A percentile compares a stretch with the other conserved stretches of the same genome.
Conservation (phyloP, 306 rosid species). For the Ochetophila trinervis region DNA sequence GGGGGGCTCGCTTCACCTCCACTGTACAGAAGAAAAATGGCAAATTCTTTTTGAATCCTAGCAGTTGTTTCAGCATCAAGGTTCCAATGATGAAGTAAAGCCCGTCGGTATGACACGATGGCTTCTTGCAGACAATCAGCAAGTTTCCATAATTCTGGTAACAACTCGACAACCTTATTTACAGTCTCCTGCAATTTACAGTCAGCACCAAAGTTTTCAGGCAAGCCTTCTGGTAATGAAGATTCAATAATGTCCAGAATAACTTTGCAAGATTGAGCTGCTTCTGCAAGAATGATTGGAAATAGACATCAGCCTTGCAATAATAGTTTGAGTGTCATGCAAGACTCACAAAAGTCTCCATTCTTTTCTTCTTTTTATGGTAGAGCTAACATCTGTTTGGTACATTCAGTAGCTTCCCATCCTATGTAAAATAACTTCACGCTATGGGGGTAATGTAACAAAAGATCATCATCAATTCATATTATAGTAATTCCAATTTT, state of each 20-base stretch:
- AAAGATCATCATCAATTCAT: not conserved
- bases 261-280: conserved; percentile 81
- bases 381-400: not conserved
- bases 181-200: conserved; percentile 92
- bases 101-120: conserved; percentile 66
- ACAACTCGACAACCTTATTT: conserved; percentile 65
- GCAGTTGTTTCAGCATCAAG: conserved; percentile 57
- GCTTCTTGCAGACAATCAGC: conserved; percentile 71
- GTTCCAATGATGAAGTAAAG: conserved; percentile 73
- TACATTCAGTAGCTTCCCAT: not conserved
- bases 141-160: conserved; percentile 91
- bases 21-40: conserved; percentile 69
- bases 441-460: not conserved
- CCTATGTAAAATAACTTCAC: conserved; percentile 5
- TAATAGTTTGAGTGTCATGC: conserved; percentile 16
- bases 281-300: conserved; percentile 70
- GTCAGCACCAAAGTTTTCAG: conserved; percentile 65
- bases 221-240: conserved; percentile 80
- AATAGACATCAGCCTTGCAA: conserved; percentile 31
- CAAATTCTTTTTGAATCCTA: conserved; percentile 79
- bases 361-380: not conserved
- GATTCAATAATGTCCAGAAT: conserved; percentile 83
- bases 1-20: conserved; percentile 86
- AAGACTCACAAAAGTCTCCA: conserved; percentile 17
- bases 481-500: not conserved